Evolutionary conservation across 2,329 filamentous ascomycete genomes (phyloP).

Genomic region (Triangularia setosa): DNA sequence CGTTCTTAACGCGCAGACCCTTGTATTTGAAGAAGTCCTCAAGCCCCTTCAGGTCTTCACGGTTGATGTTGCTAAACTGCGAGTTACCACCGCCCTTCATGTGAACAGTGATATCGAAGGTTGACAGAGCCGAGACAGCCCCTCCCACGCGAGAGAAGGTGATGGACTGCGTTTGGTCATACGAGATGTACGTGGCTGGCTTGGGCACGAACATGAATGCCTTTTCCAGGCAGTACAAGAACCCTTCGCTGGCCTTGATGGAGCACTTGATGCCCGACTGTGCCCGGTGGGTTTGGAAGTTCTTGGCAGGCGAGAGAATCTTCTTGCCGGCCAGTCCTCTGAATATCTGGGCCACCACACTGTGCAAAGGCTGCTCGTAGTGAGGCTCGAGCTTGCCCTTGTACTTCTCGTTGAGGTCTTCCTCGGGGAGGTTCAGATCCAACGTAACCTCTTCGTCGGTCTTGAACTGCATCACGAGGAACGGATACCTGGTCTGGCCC

Average conservation of each 20-base stretch:
- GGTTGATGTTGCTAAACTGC: slow-evolving; percentile 98
- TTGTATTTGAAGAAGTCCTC: slow-evolving; percentile 97
- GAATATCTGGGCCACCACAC: slow-evolving; percentile 94
- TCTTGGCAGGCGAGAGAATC: slow-evolving; percentile 87
- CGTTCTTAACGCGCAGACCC: slow-evolving; percentile 93
- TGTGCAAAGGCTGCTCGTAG: slow-evolving; percentile 90
- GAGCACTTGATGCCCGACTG: slow-evolving; percentile 97
- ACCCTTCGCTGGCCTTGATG: slow-evolving; percentile 99
- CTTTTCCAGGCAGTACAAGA: slow-evolving; percentile 95
- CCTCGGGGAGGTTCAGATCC: slow-evolving; percentile 92
- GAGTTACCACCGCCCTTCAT: slow-evolving; percentile 89
- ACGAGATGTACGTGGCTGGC: slow-evolving; percentile 93
- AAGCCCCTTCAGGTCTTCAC: slow-evolving; percentile 94
- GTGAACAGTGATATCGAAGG: slow-evolving; percentile 92
- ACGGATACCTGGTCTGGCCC: slow-evolving; percentile 95
- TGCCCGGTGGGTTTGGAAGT: slow-evolving; percentile 89
- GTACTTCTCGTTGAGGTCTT: slow-evolving; percentile 78
- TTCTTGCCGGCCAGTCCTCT: slow-evolving; percentile 91
- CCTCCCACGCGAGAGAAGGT: slow-evolving; percentile 96
- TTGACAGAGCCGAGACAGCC: slow-evolving; percentile 87
- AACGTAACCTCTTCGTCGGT: slow-evolving; percentile 95
- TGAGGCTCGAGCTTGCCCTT: slow-evolving; percentile 82
- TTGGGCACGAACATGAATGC: slow-evolving; percentile 99
- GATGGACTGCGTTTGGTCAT: slow-evolving; percentile 86
- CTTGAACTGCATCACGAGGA: slow-evolving; percentile 99